Evolutionary conservation across 495 filamentous ascomycete genomes (phyloP).

Genomic region (Tuber indicum): DNA sequence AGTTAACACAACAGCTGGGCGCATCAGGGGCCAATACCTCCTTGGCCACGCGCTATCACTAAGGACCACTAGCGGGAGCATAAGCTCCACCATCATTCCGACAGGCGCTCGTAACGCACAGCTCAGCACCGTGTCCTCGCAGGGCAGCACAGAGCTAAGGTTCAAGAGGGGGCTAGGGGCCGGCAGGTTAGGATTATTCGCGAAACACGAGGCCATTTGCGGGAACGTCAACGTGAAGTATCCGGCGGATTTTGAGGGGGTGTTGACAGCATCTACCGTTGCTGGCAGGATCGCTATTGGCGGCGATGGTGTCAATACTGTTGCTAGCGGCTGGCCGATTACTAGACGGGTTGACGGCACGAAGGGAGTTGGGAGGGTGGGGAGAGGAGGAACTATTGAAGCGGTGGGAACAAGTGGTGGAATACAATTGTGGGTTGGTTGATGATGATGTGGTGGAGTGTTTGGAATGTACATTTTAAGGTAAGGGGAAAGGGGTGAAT

Average conservation of each 20-base stretch:
- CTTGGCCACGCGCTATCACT: conserved; percentile 19
- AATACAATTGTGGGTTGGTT: conserved; percentile 9
- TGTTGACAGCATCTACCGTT: conserved; percentile 13
- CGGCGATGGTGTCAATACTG: conserved; percentile 10
- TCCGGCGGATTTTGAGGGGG: conserved; percentile 22
- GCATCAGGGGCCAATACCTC: conserved; percentile 15
- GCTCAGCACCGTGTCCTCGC: conserved; percentile 5
- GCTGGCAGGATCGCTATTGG: conserved; percentile 12
- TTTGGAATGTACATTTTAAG: background rate
- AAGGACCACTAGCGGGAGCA: conserved; percentile 10
- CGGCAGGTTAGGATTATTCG: conserved; percentile 7
- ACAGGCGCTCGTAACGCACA: background rate
- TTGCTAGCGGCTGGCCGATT: conserved; percentile 12
- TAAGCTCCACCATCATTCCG: background rate
- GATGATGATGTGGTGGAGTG: conserved; percentile 4
- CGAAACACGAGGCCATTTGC: conserved; percentile 7
- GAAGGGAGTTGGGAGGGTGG: conserved; percentile 20
- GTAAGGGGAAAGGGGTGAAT: background rate
- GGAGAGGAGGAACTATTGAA: conserved; percentile 9
- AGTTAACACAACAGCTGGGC: conserved; percentile 13
- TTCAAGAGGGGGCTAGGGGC: conserved; percentile 12
- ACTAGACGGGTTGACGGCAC: conserved; percentile 15
- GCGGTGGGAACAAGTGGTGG: conserved; percentile 9
- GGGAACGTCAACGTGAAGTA: conserved; percentile 15
- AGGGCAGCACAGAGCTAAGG: conserved; percentile 10